Percentiles rank a stretch among this genome's conserved stretches.
These are phyloP conservation scores for Alternaria triticimaculans DNA, from an alignment of 2,329 filamentous ascomycete genomes.

Conservation along the genomic window DNA sequence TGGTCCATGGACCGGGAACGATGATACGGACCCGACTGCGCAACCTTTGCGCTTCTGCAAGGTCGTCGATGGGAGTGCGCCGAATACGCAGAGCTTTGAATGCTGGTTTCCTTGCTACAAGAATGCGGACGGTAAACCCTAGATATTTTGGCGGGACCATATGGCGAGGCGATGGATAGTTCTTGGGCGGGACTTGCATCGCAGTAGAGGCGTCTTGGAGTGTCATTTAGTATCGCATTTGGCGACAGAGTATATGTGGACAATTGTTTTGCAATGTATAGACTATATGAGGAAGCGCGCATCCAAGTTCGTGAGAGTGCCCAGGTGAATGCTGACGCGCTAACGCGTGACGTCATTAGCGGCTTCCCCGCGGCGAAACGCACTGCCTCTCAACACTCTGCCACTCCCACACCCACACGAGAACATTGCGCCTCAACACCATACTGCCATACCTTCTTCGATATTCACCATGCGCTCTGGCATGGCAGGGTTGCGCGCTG, in stretches of 20 bases:
- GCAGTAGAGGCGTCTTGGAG: background rate
- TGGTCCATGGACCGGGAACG: slow-evolving; percentile 8
- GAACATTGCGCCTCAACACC: too few relatives aligned
- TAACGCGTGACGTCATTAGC: background rate
- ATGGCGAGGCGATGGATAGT: background rate
- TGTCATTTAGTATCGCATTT: too few relatives aligned
- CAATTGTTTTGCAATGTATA: background rate
- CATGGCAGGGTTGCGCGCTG: too few relatives aligned
- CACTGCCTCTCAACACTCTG: too few relatives aligned
- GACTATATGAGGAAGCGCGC: background rate
- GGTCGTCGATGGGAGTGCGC: background rate
- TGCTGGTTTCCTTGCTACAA: slow-evolving; percentile 18
- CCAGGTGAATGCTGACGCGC: background rate
- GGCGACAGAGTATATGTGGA: background rate
- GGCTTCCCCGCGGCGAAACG: background rate
- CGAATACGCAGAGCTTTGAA: background rate
- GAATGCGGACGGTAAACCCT: slow-evolving; percentile 4
- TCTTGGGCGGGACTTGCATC: background rate
- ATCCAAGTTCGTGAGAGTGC: background rate
- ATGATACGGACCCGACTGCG: background rate
- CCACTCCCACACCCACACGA: too few relatives aligned
- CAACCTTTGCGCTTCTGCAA: slow-evolving; percentile 4
- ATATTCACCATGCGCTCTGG: too few relatives aligned
- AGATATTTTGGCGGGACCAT: background rate
- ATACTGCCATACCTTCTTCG: too few relatives aligned